Evolutionary conservation across 2,329 filamentous ascomycete genomes (phyloP).

Genomic region (Beauveria varroae): DNA sequence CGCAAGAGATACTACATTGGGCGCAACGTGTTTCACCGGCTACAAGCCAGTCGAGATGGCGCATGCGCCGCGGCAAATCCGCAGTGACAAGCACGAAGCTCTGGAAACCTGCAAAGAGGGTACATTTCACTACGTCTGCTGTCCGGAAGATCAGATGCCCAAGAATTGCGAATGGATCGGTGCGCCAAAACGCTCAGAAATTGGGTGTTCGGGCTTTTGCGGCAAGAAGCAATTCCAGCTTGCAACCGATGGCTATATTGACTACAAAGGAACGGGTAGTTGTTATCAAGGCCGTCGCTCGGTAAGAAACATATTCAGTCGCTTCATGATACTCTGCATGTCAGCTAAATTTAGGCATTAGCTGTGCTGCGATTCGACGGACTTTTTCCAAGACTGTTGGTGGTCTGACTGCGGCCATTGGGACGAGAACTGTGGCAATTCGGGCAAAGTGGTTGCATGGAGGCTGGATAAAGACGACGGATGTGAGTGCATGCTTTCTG

Average conservation of each 20-base stretch:
- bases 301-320: not conserved
- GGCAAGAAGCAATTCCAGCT: constrained; percentile 14
- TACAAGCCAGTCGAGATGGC: not conserved
- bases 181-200: constrained; percentile 14
- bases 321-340: not conserved
- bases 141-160: constrained; percentile 20
- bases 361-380: constrained; percentile 19
- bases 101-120: constrained; percentile 16
- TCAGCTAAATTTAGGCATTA: not conserved
- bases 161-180: constrained; percentile 22
- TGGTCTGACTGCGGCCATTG: constrained; percentile 16
- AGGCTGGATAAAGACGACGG: not conserved
- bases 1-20: not conserved
- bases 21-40: not conserved
- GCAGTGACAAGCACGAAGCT: not conserved
- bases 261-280: constrained; percentile 11
- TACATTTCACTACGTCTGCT: constrained; percentile 22
- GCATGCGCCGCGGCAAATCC: not conserved
- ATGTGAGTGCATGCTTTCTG: not conserved
- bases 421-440: not conserved
- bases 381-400: constrained; percentile 16
- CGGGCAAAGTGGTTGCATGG: not conserved
- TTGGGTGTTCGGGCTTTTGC: constrained; percentile 16
- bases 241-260: constrained; percentile 11
- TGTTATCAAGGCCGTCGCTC: constrained; percentile 12